Conservation (phyloP, 1,139 yeast species). For the Hemisphaericaspora xylofermentans region DNA sequence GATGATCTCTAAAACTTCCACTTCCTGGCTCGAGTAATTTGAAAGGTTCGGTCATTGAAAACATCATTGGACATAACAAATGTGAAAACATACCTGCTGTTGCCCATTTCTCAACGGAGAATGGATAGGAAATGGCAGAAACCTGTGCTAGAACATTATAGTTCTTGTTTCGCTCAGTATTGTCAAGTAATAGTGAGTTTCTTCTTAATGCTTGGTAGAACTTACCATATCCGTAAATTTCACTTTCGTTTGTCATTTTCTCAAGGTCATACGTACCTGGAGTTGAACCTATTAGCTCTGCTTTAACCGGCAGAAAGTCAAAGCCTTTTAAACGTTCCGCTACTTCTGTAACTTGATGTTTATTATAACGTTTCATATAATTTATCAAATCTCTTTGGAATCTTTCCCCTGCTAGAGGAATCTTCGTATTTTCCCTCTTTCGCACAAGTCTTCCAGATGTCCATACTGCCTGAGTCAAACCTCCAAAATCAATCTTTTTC, state of each 20-base stretch:
- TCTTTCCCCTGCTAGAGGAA: constrained; percentile 10
- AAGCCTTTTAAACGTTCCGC: constrained; percentile 27
- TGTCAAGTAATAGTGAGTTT: constrained; percentile 29
- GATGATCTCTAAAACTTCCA: constrained; percentile 25
- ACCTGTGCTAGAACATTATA: constrained; percentile 51
- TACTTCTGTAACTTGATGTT: constrained; percentile 26
- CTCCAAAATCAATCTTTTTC: constrained; percentile 51
- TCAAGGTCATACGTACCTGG: constrained; percentile 40
- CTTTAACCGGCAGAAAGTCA: constrained; percentile 48
- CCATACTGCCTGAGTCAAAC: constrained; percentile 69
- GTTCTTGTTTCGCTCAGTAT: constrained; percentile 12
- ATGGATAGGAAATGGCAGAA: constrained; percentile 61
- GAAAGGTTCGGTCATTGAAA: constrained; percentile 17
- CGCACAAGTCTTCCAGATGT: constrained; percentile 46
- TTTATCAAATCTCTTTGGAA: constrained; percentile 39
- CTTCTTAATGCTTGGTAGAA: constrained; percentile 42
- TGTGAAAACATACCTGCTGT: constrained; percentile 56
- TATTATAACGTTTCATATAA: constrained; percentile 46
- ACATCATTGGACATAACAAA: constrained; percentile 47
- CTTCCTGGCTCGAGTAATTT: constrained; percentile 31
- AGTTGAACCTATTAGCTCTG: constrained; percentile 57
- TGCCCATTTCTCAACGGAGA: constrained; percentile 27
- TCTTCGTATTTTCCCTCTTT: constrained; percentile 8
- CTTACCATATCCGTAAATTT: constrained; percentile 51
- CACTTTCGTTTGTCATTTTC: constrained; percentile 13